phyloP scores from a whole-genome alignment of 768 basidiomycete species.

The Collybiopsis luxurians region DNA sequence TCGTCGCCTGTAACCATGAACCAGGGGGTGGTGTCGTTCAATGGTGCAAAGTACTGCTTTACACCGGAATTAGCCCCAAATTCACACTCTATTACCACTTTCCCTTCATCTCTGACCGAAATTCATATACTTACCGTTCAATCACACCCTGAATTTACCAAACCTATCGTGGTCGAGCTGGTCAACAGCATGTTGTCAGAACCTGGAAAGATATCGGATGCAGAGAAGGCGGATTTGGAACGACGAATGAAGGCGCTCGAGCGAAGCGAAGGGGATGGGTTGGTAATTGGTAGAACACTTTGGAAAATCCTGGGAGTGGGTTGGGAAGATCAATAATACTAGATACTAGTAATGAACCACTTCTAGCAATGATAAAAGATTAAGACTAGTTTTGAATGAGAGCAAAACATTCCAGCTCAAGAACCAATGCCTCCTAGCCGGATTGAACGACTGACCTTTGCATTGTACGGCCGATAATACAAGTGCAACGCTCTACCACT shows the following conservation, averaged over 20 bases:
- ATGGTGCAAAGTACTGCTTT: neutral
- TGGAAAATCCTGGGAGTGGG: constrained; percentile 41
- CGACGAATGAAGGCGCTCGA: constrained; percentile 43
- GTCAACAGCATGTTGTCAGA: constrained; percentile 41
- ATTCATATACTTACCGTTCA: constrained; percentile 82
- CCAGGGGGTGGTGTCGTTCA: constrained; percentile 72
- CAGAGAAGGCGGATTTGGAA: too few relatives aligned
- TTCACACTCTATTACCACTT: constrained; percentile 3
- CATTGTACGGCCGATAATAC: neutral
- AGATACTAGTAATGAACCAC: too few relatives aligned
- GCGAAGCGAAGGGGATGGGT: constrained; percentile 35
- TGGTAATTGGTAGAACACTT: constrained; percentile 38
- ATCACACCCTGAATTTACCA: constrained; percentile 89
- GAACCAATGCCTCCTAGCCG: constrained; percentile 1
- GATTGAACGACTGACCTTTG: constrained; percentile 3
- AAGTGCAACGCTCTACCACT: constrained; percentile 2
- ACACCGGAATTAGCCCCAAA: neutral
- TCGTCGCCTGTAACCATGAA: constrained; percentile 51
- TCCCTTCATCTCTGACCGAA: constrained; percentile 24
- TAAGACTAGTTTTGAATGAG: too few relatives aligned
- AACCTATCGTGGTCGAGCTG: constrained; percentile 52
- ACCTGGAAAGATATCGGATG: constrained; percentile 49
- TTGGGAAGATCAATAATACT: too few relatives aligned
- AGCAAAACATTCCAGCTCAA: too few relatives aligned
- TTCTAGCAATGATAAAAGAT: too few relatives aligned